A percentile compares a stretch with the other conserved stretches of the same genome.
Evolutionary conservation across 1,139 yeast genomes (phyloP).

Genomic region (Yamadazyma buinensis): DNA sequence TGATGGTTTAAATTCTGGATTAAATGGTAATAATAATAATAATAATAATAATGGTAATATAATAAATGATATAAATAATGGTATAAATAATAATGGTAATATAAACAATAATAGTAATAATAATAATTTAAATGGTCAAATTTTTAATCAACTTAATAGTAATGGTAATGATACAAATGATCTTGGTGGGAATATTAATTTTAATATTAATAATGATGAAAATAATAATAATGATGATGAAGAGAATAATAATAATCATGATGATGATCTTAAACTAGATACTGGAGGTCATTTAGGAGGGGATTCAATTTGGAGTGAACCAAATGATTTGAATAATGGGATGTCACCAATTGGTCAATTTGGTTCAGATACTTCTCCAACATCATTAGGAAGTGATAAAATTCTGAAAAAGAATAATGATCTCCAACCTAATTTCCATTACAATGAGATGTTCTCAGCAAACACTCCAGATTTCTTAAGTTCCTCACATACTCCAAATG

Average conservation of each 20-base stretch:
- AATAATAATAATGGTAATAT: background rate
- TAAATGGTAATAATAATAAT: background rate
- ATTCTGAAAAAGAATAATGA: conserved; percentile 11
- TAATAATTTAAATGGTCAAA: conserved; percentile 4
- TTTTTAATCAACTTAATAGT: conserved; percentile 6
- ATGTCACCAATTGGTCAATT: conserved; percentile 26
- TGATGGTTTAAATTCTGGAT: too few relatives aligned
- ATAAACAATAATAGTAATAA: conserved; percentile 7
- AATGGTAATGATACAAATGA: background rate
- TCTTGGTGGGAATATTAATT: background rate
- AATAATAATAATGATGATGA: conserved; percentile 9
- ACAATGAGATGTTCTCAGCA: conserved; percentile 22
- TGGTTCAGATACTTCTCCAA: conserved; percentile 23
- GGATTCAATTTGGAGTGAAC: conserved; percentile 21
- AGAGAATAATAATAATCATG: conserved; percentile 6
- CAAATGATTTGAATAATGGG: conserved; percentile 14
- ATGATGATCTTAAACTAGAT: conserved; percentile 1
- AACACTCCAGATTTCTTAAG: conserved; percentile 31
- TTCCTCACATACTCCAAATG: conserved; percentile 21
- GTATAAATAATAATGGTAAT: conserved; percentile 8
- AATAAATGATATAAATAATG: background rate
- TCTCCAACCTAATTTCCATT: conserved; percentile 11
- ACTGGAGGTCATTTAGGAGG: background rate
- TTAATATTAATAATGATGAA: background rate
- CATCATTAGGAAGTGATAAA: conserved; percentile 17